Evolutionary conservation across 805 yeast species (phyloP), one percentile per base, ranked within the genome.

Genomic region (Kluyveromyces siamensis): DNA sequence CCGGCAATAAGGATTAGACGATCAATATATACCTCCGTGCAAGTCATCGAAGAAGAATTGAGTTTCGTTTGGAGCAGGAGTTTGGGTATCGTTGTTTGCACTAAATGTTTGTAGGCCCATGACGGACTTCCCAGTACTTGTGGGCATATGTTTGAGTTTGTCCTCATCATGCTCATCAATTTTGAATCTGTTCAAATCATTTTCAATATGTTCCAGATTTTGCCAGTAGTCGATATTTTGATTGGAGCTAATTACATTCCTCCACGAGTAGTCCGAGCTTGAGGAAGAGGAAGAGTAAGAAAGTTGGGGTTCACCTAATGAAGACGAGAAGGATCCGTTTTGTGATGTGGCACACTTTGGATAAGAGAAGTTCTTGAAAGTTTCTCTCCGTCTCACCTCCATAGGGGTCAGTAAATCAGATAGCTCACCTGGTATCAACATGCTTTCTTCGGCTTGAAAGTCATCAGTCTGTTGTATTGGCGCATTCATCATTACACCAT

Each of bases 381-480:
- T 51, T 14, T 43, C 45, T 43, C 88, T 79, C 42, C 96, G 73
- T 56, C 83, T 71, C 18, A 84, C 66, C 61, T 89, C 96, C 55
- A 80, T 85, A 0, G 95, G 95, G 0, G 95, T 87, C 44, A 90
- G 68, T 45, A 88, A 69, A 54, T 87, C 96, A n/a, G 83, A 77
- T 37, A 89, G 68, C 27, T 90, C 79, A 6, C 83, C 80, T 1
- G 97, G 97, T 3, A 89, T 84, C 56, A 80, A 19, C 27, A 14
- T 41, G 19, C 25, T 43, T 8, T 36, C 36, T 5, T 38, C 27
- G 2, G 39, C 13, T 13, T 21, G 19, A 7, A 25, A 33, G n/a
- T 19, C 27, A 69, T 76, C 8, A 73, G 37, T 39, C 27, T 35
- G 25, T 6, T 41, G 25, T 40, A 42, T 40, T 49, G 40, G 36